Percentiles rank a stretch among this genome's conserved stretches.
These are phyloP conservation scores for Pelagomonas calceolata DNA, from an alignment of 108 stramenopile species.

Conservation along the genomic window DNA sequence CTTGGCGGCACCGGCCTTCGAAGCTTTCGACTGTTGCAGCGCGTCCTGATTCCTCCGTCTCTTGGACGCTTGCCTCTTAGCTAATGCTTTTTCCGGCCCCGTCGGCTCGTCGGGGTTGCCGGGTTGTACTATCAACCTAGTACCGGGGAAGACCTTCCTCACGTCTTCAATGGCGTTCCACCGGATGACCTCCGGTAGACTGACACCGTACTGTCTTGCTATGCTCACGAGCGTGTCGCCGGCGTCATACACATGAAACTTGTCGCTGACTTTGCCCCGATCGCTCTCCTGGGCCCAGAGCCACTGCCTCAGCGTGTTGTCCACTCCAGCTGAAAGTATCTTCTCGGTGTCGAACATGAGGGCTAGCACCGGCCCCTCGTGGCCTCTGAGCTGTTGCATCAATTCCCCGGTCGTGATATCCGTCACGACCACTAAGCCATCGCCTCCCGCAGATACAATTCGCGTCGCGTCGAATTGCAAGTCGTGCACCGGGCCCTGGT, in stretches of 20 bases:
- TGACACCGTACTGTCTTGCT: constrained; percentile 18
- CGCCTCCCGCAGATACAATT: constrained; percentile 47
- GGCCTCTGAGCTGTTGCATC: constrained; percentile 42
- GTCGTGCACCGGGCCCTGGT: constrained; percentile 36
- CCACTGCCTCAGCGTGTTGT: constrained; percentile 38
- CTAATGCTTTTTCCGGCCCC: background rate
- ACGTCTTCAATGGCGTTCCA: constrained; percentile 36
- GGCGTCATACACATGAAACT: constrained; percentile 22
- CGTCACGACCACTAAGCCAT: constrained; percentile 35
- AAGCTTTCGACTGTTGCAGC: no score
- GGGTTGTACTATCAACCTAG: constrained; percentile 8
- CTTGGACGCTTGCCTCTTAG: background rate
- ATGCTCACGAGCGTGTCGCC: constrained; percentile 24
- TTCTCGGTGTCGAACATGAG: constrained; percentile 44
- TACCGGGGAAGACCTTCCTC: constrained; percentile 5
- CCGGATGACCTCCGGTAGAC: constrained; percentile 19
- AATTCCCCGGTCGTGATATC: constrained; percentile 51
- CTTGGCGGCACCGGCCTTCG: background rate
- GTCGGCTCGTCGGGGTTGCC: constrained; percentile 17
- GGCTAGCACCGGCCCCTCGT: constrained; percentile 33
- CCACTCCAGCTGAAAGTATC: constrained; percentile 37
- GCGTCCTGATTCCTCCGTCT: background rate
- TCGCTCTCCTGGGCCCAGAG: constrained; percentile 22
- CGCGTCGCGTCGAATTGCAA: constrained; percentile 46
- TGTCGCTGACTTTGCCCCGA: constrained; percentile 14